Percentiles rank a stretch among this genome's conserved stretches.
These are phyloP conservation scores for Berberis thunbergii DNA, from an alignment of 164 flowering plant species.

Conservation along the genomic window DNA sequence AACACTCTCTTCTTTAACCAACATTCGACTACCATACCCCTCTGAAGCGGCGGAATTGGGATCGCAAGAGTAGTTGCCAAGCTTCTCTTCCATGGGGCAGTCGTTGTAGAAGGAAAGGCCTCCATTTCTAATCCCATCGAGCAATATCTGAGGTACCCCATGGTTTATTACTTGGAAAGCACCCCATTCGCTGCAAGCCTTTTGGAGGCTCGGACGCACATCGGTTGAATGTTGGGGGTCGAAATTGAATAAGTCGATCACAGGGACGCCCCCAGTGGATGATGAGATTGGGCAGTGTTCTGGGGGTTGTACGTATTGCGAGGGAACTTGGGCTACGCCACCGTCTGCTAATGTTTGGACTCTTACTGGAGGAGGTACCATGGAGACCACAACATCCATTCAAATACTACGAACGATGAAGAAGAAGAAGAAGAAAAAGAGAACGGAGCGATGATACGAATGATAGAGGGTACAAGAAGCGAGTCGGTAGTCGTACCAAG, in stretches of 20 bases:
- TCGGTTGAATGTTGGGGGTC: slow-evolving; percentile 15
- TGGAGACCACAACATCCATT: no score
- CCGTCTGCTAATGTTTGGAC: slow-evolving; percentile 41
- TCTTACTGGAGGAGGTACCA: slow-evolving; percentile 1
- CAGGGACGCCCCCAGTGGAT: slow-evolving; percentile 25
- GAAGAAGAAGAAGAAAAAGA: no score
- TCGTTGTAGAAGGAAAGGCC: slow-evolving; percentile 52
- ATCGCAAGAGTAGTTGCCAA: slow-evolving; percentile 43
- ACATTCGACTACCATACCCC: slow-evolving; percentile 87
- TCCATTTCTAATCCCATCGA: slow-evolving; percentile 32
- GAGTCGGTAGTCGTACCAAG: no score
- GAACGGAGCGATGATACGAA: no score
- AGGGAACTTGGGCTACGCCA: slow-evolving; percentile 37
- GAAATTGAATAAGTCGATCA: slow-evolving; percentile 38
- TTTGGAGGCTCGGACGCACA: slow-evolving; percentile 22
- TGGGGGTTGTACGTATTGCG: slow-evolving; percentile 59
- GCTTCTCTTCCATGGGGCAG: slow-evolving; percentile 35
- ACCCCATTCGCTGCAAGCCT: slow-evolving; percentile 71
- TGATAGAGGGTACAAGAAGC: no score
- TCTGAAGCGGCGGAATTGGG: slow-evolving; percentile 53
- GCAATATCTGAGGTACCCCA: slow-evolving; percentile 37
- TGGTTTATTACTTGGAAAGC: slow-evolving; percentile 78
- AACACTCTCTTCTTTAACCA: slow-evolving; percentile 39
- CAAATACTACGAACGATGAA: no score
- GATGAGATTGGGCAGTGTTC: slow-evolving; percentile 30